Percentiles rank a stretch among this genome's conserved stretches.
These are phyloP conservation scores for Suillus bovinus DNA, from an alignment of 768 basidiomycete genomes.

Conservation along the genomic window DNA sequence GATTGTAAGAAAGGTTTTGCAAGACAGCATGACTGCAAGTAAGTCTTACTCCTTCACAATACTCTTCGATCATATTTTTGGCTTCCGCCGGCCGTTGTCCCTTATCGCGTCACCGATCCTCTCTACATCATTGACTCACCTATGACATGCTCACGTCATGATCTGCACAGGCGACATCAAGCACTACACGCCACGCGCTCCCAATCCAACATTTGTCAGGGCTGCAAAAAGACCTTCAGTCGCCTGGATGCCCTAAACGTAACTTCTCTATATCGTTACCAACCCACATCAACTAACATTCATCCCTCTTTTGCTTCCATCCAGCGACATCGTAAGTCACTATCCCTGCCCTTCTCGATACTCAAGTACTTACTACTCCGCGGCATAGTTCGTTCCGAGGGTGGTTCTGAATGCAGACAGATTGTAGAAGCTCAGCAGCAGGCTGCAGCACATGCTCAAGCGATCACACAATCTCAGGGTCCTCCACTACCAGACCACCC, in stretches of 20 bases:
- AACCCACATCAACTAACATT: constrained; percentile 8
- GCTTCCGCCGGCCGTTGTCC: background rate
- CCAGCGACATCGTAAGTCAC: constrained; percentile 74
- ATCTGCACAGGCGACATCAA: constrained; percentile 71
- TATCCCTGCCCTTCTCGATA: constrained; percentile 17
- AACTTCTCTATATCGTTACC: constrained; percentile 38
- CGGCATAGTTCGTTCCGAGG: constrained; percentile 75
- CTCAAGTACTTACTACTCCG: constrained; percentile 26
- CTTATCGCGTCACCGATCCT: constrained; percentile 1
- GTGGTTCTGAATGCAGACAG: constrained; percentile 73
- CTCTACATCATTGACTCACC: background rate
- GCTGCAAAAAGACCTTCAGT: constrained; percentile 94
- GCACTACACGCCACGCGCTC: constrained; percentile 84
- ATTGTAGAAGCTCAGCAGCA: constrained; percentile 39
- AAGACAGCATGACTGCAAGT: constrained; percentile 97
- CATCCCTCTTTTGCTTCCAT: constrained; percentile 29
- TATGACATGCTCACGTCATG: constrained; percentile 9
- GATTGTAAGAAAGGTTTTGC: constrained; percentile 96
- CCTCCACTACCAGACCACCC: constrained; percentile 10
- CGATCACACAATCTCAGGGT: constrained; percentile 19
- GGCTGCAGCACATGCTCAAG: constrained; percentile 31
- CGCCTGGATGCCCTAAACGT: constrained; percentile 93
- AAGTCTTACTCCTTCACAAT: constrained; percentile 33
- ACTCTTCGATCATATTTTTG: background rate
- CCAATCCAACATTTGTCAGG: constrained; percentile 83